Base-by-base conservation (phyloP, 371 early-diverging fungal species). In the Syncephalastrum monosporum region DNA sequence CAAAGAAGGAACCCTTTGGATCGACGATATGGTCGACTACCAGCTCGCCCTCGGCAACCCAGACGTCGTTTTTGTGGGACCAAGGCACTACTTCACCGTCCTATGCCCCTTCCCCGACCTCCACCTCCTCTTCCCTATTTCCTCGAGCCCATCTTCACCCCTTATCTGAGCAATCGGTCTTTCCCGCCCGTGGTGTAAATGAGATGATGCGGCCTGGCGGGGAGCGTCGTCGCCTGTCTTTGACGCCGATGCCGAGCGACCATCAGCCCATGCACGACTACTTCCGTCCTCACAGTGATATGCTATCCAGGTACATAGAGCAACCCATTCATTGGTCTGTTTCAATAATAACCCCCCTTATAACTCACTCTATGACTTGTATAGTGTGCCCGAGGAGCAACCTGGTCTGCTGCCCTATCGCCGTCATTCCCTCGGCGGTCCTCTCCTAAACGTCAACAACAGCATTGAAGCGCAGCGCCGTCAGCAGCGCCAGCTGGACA, bases 391-490 rank as follows among this genome's bases (percentile, higher is more conserved):
- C 16, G 66, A 66, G 41, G 66, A 66, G 43, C 38, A 33, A 33
- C 66, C 60, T 10, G 51, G 56, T 2, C 46, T 57, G 15, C 16
- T 58, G 7, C 57, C 66, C 5, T 66, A 66, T 46, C 61, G 66
- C 33, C 66, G 66, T 14, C 66, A 66, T 44, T 66, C 66, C 8
- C 47, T 66, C 10, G 66, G 61, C 15, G 66, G 66, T 4, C 66
- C 66, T 15, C 52, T 66, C 15, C 29, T 61, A 10, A 52, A 58
- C n/a, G 59, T 58, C 38, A 48, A 21, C 14, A 50, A 38, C 57
- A 42, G 25, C 24, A 47, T 57, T 16, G 49, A 53, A 53, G 56
- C 48, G 17, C 57, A 53, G 27, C 54, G 54, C 17, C 49, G 44
- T 24, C 52, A 38, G 19, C 58, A 61, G 45, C 56, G 50, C 12